Conservation (phyloP, 108 stramenopile species). For the Aurantiochytrium sp. region DNA sequence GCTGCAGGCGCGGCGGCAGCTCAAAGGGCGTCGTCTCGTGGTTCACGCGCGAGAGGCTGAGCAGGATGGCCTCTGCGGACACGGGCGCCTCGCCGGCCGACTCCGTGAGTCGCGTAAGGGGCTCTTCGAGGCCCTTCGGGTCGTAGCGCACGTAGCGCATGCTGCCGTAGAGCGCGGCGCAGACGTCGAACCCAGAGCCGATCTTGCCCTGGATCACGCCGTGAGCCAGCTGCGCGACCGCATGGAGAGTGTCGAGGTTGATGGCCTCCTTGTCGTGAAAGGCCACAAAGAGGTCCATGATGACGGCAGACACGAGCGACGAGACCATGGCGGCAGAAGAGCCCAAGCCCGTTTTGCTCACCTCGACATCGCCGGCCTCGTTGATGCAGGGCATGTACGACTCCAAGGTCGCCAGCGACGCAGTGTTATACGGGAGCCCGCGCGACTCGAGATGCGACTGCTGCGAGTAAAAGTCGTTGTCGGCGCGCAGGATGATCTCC, state of each 20-base stretch:
- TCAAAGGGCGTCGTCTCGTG: constrained; percentile 55
- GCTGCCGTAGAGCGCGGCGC: constrained; percentile 78
- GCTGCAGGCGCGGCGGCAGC: constrained; percentile 63
- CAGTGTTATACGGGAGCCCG: constrained; percentile 58
- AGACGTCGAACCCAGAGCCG: constrained; percentile 93
- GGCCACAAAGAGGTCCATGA: constrained; percentile 39
- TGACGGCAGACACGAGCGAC: constrained; percentile 73
- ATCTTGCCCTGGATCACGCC: constrained; percentile 90
- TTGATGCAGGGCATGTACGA: constrained; percentile 71
- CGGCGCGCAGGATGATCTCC: constrained; percentile 73
- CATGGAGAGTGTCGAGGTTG: constrained; percentile 60
- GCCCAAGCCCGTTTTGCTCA: constrained; percentile 84
- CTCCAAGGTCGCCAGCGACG: constrained; percentile 62
- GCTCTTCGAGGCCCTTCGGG: constrained; percentile 53
- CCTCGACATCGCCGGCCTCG: constrained; percentile 39
- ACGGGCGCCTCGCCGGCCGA: constrained; percentile 34
- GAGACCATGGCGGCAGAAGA: constrained; percentile 82
- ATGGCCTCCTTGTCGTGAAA: constrained; percentile 40
- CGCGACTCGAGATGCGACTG: constrained; percentile 56
- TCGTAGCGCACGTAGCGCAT: constrained; percentile 80
- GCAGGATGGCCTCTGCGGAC: constrained; percentile 23
- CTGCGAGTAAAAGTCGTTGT: constrained; percentile 95
- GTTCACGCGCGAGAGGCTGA: constrained; percentile 55
- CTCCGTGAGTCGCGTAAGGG: constrained; percentile 56
- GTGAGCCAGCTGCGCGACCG: constrained; percentile 85